Evolutionary conservation across 129 eudicot genomes (phyloP), one percentile per base, ranked within the genome.

Genomic region (Silybum marianum): DNA sequence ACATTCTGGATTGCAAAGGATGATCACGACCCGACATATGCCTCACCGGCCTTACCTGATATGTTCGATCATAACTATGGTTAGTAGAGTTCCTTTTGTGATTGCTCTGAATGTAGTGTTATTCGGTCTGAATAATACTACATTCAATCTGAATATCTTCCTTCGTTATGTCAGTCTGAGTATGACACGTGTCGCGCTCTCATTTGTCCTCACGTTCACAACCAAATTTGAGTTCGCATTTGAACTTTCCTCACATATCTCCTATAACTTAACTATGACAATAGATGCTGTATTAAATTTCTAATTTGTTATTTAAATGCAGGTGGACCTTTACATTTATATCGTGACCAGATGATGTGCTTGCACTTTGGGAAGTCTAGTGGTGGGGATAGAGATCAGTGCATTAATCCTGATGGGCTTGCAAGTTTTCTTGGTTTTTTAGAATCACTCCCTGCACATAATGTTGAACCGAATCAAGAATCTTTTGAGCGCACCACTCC

Each of bases 371-470:
- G 93, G 73, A 86, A 80, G 82, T 82, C 88, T 81, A 78, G 71
- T 87, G 89, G 83, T 73, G 93, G 82, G 16, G 84, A 84, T 86
- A 87, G 74, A 69, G 97, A 91, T 71, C 89, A 88, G 32, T 88
- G 93, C 82, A 84, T 89, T 78, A 90, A 88, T 88, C 92, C 95
- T 16, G 98, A 93, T 28, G 90, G 91, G 71, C 91, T 96, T 81
- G 87, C 91, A 32, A 91, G 93, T 86, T 96, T 96, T 82, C 86
- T 96, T 80, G 91, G 91, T 39, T 82, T 96, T 80, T 89, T 96
- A 39, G 93, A 85, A 60, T 96, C 99, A 81, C 91, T 96, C 78
- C 99, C 99, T 58, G 71, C 92, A 46, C 90, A 60, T 58, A 81
- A 26, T 85, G 73, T 60, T 40, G 93, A 91, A 78, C 86, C 85